Base-by-base conservation (phyloP, 495 filamentous ascomycete species). In the Aspergillus campestris region DNA sequence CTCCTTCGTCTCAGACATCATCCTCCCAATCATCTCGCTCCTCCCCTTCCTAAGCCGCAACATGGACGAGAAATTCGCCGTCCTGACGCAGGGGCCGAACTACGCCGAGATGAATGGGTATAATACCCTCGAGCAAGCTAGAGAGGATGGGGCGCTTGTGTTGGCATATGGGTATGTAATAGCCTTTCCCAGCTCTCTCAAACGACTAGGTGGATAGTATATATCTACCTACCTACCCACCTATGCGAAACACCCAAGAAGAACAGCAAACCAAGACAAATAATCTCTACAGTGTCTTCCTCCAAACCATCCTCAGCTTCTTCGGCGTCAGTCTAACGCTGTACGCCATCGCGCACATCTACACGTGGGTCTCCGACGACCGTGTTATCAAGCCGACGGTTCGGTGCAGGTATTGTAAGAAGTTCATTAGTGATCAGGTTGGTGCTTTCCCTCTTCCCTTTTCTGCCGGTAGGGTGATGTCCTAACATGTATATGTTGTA, bases 51-150 rank as follows among this genome's bases (percentile, higher is more conserved):
- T 87, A 39, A 75, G 83, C 49, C 73, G 78, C 35, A 88, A 88
- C 57, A 74, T 89, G 53, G 78, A 83, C 40, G 80, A 84, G 64
- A 87, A 87, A 59, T 89, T 89, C 50, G 79, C 82, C 0, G 76
- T 86, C 6, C 57, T 88, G 37, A 72, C 64, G 13, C 38, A 60
- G 5, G 84, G 85, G 0, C 73, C 76, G 1, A 62, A 79, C 42
- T 75, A 69, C 42, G 58, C 49, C 11, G 8, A 39, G 6, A 58
- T 56, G 3, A 39, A 61, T 28, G 78, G 77, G 8, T 89, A 89
- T 56, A 87, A 84, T 50, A 89, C 84, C 1, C 56, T 84, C 8
- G 60, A 77, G 37, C 75, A 81, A 59, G 85, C 85, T 6, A 69
- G 77, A 48, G 73, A 74, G 9, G 85, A 89, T 57, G 85, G 84